Percentiles rank a stretch among this genome's conserved stretches.
These are phyloP conservation scores for Fusarium sp. DNA, from an alignment of 2,329 filamentous ascomycete species.

Conservation along the genomic window DNA sequence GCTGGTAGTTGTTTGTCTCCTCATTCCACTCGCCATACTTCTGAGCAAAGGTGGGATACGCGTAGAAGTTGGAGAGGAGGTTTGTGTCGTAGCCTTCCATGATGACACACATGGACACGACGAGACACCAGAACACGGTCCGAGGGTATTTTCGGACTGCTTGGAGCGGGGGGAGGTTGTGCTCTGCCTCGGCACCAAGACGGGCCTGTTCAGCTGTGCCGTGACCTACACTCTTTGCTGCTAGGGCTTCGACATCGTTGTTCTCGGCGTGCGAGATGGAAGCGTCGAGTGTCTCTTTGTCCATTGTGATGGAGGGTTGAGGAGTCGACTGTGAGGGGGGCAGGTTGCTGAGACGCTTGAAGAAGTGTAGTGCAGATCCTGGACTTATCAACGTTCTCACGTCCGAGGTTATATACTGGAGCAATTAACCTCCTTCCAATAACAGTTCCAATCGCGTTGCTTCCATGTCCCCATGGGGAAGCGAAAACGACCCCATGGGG, in stretches of 20 bases:
- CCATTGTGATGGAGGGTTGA: slow-evolving; percentile 5
- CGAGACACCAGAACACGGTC: slow-evolving; percentile 56
- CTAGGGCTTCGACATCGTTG: slow-evolving; percentile 21
- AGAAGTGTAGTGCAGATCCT: slow-evolving; percentile 9
- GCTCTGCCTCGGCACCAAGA: slow-evolving; percentile 41
- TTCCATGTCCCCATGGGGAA: slow-evolving; percentile 17
- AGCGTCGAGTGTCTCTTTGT: slow-evolving; percentile 14
- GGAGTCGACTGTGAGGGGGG: neutral
- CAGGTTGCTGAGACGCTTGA: neutral
- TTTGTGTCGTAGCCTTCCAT: slow-evolving; percentile 60
- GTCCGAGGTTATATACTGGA: slow-evolving; percentile 34
- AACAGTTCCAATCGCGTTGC: slow-evolving; percentile 13
- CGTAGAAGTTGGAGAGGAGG: slow-evolving; percentile 55
- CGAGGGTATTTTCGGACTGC: slow-evolving; percentile 52
- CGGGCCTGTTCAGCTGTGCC: slow-evolving; percentile 30
- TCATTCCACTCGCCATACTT: slow-evolving; percentile 51
- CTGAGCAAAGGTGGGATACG: slow-evolving; percentile 49
- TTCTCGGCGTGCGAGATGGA: slow-evolving; percentile 26
- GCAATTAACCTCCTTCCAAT: neutral
- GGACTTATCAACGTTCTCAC: slow-evolving; percentile 6
- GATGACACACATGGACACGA: slow-evolving; percentile 56
- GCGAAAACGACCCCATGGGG: slow-evolving; percentile 4
- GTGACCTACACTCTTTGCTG: slow-evolving; percentile 4
- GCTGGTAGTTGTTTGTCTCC: slow-evolving; percentile 50
- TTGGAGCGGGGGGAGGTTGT: slow-evolving; percentile 46